Base-by-base conservation (phyloP, 2,329 filamentous ascomycete species). In the Tolypocladium pustulatum region DNA sequence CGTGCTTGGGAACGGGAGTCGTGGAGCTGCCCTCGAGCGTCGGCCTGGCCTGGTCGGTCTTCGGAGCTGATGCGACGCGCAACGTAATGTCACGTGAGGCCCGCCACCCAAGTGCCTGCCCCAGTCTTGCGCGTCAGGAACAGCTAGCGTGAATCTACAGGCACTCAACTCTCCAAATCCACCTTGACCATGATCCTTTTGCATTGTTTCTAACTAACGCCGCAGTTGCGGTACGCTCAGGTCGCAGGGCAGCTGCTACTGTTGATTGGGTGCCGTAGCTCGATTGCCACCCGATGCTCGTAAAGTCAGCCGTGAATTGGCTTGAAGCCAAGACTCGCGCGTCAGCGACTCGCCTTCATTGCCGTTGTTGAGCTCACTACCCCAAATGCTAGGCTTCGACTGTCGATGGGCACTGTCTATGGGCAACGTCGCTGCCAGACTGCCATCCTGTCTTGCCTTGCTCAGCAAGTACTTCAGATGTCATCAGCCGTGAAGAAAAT, bases 181-280 rank as follows among this genome's bases (percentile, higher is more conserved):
- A 49, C 5, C 32, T 34, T 5, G 9, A 34, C 9, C 32, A 5
- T 4, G 32, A 34, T 34, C 32, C 9, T 34, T 34, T 34, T 34
- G 32, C 32, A 4, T 34, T 34, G n/a, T n/a, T n/a, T n/a, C n/a
- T n/a, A n/a, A n/a, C n/a, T n/a, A n/a, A n/a, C n/a, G 70, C 56
- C 75, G 73, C 61, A 83, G 74, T 60, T 83, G 79, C 17, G 71
- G 69, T 13, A 74, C 72, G 1, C 70, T 71, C 61, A 82, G 77
- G 56, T 70, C 69, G 57, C 73, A 69, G 4, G 82, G 73, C 2
- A 74, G 73, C 5, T 81, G 77, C 81, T 80, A 84, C 55, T 65
- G 46, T 58, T 70, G 6, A n/a, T 32, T 4, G 8, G 22, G 25
- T 8, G 27, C 13, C 27, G 17, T 9, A 30, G 25, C 25, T 49